Evolutionary conservation across 202 grass and related monocot species (phyloP).

Genomic region (Cymbopogon flexuosus): DNA sequence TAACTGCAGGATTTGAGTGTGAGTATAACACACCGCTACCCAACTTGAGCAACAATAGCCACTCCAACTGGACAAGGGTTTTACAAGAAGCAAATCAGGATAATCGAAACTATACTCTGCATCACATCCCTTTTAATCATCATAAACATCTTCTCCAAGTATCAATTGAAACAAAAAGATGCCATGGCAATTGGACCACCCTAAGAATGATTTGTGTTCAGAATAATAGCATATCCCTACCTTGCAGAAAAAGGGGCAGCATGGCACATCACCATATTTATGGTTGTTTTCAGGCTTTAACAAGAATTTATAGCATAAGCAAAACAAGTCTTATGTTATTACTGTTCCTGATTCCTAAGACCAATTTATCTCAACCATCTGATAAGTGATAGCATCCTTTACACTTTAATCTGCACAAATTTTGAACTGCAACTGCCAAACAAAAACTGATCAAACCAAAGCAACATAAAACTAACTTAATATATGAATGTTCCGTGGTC

Average conservation of each 20-base stretch:
- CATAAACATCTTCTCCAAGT: background rate
- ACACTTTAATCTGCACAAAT: slow-evolving; percentile 22
- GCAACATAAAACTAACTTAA: slow-evolving; percentile 4
- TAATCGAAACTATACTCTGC: background rate
- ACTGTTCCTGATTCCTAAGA: background rate
- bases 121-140: background rate
- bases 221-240: slow-evolving; percentile 11
- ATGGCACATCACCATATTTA: background rate
- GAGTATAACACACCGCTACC: background rate
- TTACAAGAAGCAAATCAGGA: slow-evolving; percentile 15
- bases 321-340: background rate
- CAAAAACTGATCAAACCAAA: slow-evolving; percentile 19
- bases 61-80: background rate
- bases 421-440: slow-evolving; percentile 7
- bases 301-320: background rate
- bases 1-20: background rate
- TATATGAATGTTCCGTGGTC: background rate
- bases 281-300: background rate
- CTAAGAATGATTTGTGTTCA: slow-evolving; percentile 5
- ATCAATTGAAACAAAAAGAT: slow-evolving; percentile 16
- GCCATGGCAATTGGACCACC: background rate
- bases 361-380: background rate
- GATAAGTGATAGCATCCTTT: background rate
- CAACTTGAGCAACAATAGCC: background rate
- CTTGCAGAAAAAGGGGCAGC: slow-evolving; percentile 13